Conservation (phyloP, 139 green algal genomes). For the Parachlorella kessleri region DNA sequence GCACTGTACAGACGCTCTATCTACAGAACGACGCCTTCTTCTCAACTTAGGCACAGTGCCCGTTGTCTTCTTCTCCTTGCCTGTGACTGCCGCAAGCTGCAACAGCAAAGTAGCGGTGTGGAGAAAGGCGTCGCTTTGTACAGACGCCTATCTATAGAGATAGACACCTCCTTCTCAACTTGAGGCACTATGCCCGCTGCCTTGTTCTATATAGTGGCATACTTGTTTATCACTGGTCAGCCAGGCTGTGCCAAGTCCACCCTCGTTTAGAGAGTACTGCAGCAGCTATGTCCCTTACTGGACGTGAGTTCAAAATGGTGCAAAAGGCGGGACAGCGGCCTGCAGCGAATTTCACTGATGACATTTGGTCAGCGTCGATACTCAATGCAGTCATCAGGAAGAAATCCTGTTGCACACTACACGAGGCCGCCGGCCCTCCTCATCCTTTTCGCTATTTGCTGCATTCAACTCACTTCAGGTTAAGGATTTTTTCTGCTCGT, state of each 20-base stretch:
- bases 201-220: neutral
- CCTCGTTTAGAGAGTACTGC: conserved; percentile 7
- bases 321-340: neutral
- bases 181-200: too few relatives aligned
- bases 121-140: neutral
- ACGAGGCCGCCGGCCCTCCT: neutral
- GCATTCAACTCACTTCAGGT: too few relatives aligned
- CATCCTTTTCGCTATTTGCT: neutral
- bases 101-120: neutral
- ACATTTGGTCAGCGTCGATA: neutral
- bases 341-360: neutral
- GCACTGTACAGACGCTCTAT: too few relatives aligned
- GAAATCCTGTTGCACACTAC: neutral
- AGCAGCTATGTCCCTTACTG: neutral
- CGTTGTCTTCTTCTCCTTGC: too few relatives aligned
- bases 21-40: too few relatives aligned
- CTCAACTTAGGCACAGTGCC: too few relatives aligned
- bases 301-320: neutral
- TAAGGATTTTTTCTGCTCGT: too few relatives aligned
- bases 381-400: neutral
- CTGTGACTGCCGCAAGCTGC: too few relatives aligned
- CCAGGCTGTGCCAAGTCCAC: conserved; percentile 44
- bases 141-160: neutral
- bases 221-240: conserved; percentile 43
- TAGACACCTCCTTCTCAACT: neutral